Evolutionary conservation across 2,329 filamentous ascomycete genomes (phyloP), one percentile per base, ranked within the genome.

Genomic region (Gaeumannomyces tritici): DNA sequence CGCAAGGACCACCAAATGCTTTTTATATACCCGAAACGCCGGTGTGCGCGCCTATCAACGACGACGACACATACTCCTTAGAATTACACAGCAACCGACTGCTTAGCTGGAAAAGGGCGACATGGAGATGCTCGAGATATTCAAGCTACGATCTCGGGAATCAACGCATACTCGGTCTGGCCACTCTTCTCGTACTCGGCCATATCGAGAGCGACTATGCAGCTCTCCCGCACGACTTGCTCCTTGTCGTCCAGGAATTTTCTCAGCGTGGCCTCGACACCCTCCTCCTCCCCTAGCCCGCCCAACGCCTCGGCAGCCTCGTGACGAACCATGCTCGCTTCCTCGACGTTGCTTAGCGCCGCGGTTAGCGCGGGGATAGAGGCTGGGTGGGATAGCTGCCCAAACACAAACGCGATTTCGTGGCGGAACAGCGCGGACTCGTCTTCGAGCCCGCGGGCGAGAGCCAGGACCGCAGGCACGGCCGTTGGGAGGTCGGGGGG

Each of bases 341-440:
- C 95, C 62, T 90, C 80, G 59, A 84, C 78, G 73, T 99, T 83
- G 69, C 89, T 89, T 64, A 99, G 80, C 1, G 90, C 87, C 61
- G 84, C 85, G 21, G 89, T 89, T 63, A 99, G 83, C 64, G 91
- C 91, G 4, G 95, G 93, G 67, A 99, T 97, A 1, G 92, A 96
- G n/a, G 93, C 93, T 1, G 95, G 95, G 72, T 99, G 95, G 62
- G 90, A 92, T 61, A 99, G 82, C 75, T 99, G 95, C 62, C 95
- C 95, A 69, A 99, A 99, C 18, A 99, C 95, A 73, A 99, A 99
- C 18, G 95, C 95, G 67, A 99, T 92, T 74, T 99, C 95, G 77
- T 99, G 95, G 67, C 95, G 88, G 83, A 99, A 98, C 9, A 99
- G 85, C 6, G 93, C 93, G 59, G 93, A 97, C 24, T 87, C 81